Base-by-base conservation (phyloP, 768 basidiomycete genomes). In the Termitomyces sp. region DNA sequence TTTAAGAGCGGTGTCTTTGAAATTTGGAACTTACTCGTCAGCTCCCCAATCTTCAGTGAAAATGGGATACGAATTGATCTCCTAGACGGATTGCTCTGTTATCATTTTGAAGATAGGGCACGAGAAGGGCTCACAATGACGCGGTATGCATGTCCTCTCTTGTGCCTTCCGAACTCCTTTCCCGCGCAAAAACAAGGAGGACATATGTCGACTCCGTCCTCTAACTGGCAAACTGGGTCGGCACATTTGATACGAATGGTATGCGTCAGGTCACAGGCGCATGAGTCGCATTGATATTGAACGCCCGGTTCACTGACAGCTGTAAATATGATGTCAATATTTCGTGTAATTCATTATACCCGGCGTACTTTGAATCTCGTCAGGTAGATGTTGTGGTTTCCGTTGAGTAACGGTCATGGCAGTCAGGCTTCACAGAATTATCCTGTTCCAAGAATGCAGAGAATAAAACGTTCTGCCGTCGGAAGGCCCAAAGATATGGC, bases 211-310 rank as follows among this genome's bases (percentile, higher is more conserved):
- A 97, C 87, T 18, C 94, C 94, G 3, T 83, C 81, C 53, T 84
- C 87, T 36, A 70, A 59, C 53, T 75, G 72, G 61, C 90, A 94
- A 42, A 73, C 76, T 6, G 84, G 80, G 71, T 92, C 90, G 33
- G 96, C 95, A 69, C 96, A 99, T 73, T 95, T 94, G 69, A 99
- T 93, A 61, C 95, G 89, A 61, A 97, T 85, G n/a, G 92, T 92
- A 69, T 98, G 94, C 3, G 97, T 98, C 63, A 98, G 81, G 73
- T 98, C 94, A 73, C 85, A 83, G 61, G 75, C 76, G 72, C 95
- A 96, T 14, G 83, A 73, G 69, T 94, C 93, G 75, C 93, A 95
- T 63, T 87, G 81, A 63, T 90, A 89, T 67, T 91, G 86, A 36
- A 88, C 77, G 58, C 90, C 92, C 16, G 91, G 90, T 63, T 93